Percentiles rank a stretch among this genome's conserved stretches.
Evolutionary conservation across 2,329 filamentous ascomycete species (phyloP).

Genomic region (Fusarium duplospermum): DNA sequence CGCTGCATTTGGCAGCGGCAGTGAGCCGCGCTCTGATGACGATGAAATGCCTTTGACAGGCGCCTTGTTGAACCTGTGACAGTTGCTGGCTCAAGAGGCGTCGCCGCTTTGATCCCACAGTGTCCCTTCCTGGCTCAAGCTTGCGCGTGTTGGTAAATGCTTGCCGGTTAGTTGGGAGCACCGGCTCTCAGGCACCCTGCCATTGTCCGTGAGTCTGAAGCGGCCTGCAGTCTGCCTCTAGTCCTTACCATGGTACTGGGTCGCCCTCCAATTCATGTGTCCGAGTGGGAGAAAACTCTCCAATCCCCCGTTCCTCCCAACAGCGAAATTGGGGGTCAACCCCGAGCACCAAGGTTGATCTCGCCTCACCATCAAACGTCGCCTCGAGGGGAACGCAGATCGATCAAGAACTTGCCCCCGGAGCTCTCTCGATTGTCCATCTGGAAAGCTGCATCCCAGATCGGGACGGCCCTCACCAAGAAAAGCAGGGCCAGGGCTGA

Average conservation of each 20-base stretch:
- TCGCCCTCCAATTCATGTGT: conserved; percentile 24
- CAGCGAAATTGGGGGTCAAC: conserved; percentile 6
- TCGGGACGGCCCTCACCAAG: conserved; percentile 30
- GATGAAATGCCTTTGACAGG: conserved; percentile 3
- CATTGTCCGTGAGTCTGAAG: conserved; percentile 18
- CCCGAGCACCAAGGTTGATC: conserved; percentile 11
- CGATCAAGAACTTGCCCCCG: conserved; percentile 4
- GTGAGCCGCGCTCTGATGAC: conserved; percentile 1
- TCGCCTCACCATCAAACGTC: conserved; percentile 10
- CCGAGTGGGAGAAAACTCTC: conserved; percentile 14
- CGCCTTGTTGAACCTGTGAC: conserved; percentile 13
- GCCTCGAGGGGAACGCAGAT: conserved; percentile 19
- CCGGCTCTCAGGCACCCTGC: conserved; percentile 14
- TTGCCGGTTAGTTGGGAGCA: conserved; percentile 1
- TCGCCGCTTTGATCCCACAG: conserved; percentile 19
- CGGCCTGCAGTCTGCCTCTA: conserved; percentile 31
- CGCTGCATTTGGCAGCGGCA: conserved; percentile 1
- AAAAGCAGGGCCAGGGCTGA: conserved; percentile 22
- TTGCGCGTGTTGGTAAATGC: background rate
- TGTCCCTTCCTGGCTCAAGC: conserved; percentile 12
- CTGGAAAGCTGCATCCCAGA: conserved; percentile 32
- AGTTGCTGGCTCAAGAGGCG: conserved; percentile 13
- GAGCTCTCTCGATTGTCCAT: conserved; percentile 27
- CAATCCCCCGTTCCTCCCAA: conserved; percentile 1
- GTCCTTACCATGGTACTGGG: conserved; percentile 36